Evolutionary conservation across 1,284 basidiomycete species (phyloP), one percentile per base, ranked within the genome.

Genomic region (Apiotrichum domesticum): DNA sequence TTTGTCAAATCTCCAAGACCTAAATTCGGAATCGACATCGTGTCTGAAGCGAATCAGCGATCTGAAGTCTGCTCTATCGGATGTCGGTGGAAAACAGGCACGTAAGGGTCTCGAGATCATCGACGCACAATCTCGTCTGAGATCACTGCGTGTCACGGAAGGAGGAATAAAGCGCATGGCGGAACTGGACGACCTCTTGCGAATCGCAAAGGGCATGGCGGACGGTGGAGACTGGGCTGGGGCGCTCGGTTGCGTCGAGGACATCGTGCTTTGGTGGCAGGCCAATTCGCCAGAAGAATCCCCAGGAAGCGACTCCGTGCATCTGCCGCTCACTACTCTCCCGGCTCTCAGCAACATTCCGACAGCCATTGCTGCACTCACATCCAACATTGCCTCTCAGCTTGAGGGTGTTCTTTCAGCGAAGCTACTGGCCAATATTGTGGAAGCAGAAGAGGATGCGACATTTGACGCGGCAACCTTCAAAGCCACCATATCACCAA

Each of bases 1-100:
- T 1, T 83, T 99, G 29, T 85, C 90, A 8, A 98, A 98, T 72
- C 80, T 98, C 10, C 90, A 97, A 69, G 87, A 92, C 62, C 83
- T 98, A 5, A 89, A 92, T 67, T 84, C 87, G 5, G 91, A 97
- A 71, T 93, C 91, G 0, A 82, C 86, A 39, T 84, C 86, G 35
- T 95, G 93, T 67, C 79, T 98, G 4, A 76, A 80, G 32, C 85
- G 88, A 54, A 90, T 98, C 60, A 79, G 82, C 4, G 79, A 84
- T 34, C 81, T 98, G 9, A 87, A 88, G 37, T 71, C 75, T 0
- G 83, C 90, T 59, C 80, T 98, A 7, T 80, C 81, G 40, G 84
- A 87, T 34, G 86, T 97, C 3, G 90, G 94, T 63, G 81, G 85
- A 61, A 83, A 85, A 54, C 83, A 85, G 33, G 88, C 90, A 0